phyloP scores from a whole-genome alignment of 768 basidiomycete genomes.

The Lepiota brunneoincarnata region DNA sequence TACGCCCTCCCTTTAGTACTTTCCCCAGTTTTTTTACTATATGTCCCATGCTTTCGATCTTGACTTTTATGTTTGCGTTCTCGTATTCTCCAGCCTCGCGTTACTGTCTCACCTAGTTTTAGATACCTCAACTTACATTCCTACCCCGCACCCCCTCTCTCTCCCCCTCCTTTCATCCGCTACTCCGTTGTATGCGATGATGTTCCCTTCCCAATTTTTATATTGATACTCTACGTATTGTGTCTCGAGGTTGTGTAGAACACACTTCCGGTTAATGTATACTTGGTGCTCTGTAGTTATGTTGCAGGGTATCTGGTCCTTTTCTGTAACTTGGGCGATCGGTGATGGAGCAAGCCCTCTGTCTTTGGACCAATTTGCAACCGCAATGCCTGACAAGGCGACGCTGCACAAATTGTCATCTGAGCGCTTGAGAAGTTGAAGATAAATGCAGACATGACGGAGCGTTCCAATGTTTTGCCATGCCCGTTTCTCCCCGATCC shows the following conservation, averaged over 20 bases:
- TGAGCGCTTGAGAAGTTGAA: too few species aligned
- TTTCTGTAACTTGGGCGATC: too few species aligned
- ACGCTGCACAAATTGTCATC: too few species aligned
- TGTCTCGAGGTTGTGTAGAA: slow-evolving; percentile 17
- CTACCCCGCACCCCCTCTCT: slow-evolving; percentile 7
- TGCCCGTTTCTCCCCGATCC: too few species aligned
- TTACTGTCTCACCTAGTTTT: neutral
- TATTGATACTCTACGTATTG: slow-evolving; percentile 6
- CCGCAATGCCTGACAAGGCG: too few species aligned
- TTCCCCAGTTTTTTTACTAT: slow-evolving; percentile 3
- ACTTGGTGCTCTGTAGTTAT: too few species aligned
- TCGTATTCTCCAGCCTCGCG: neutral
- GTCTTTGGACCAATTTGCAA: too few species aligned
- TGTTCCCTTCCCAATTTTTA: neutral
- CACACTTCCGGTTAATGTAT: slow-evolving; percentile 20
- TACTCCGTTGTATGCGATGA: slow-evolving; percentile 9
- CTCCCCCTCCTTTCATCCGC: slow-evolving; percentile 3
- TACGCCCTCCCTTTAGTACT: slow-evolving; percentile 22
- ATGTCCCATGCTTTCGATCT: slow-evolving; percentile 1
- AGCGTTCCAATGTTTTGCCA: too few species aligned
- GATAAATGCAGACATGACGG: too few species aligned
- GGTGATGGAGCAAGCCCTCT: too few species aligned
- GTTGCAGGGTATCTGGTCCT: neutral
- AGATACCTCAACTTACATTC: neutral
- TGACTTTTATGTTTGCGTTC: neutral